These are phyloP conservation scores for Curvularia spicifera DNA, from an alignment of 2,329 filamentous ascomycete genomes.

Conservation along the genomic window DNA sequence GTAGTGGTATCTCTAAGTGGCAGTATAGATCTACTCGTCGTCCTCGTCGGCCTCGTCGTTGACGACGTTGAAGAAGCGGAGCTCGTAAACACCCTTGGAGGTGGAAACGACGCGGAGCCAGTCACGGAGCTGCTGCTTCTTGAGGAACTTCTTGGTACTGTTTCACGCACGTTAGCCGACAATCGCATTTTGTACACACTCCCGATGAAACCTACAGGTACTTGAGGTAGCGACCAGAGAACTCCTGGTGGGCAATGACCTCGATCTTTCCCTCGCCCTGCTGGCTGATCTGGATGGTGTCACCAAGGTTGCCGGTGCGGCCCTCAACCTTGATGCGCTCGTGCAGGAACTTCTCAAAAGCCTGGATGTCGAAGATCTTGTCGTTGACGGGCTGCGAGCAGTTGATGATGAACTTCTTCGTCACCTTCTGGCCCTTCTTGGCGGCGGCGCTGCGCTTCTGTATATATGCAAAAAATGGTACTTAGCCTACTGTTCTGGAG, in stretches of 20 bases:
- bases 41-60: conserved; percentile 98
- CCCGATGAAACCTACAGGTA: conserved; percentile 77
- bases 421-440: conserved; percentile 71
- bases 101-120: conserved; percentile 99
- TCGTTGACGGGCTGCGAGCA: conserved; percentile 96
- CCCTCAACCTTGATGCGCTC: conserved; percentile 99
- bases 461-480: conserved; percentile 48
- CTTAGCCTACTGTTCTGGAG: conserved; percentile 93
- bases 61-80: conserved; percentile 99
- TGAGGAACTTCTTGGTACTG: conserved; percentile 99
- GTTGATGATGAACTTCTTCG: conserved; percentile 99
- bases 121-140: conserved; percentile 99
- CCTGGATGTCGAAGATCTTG: conserved; percentile 99
- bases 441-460: conserved; percentile 61
- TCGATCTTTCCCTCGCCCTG: conserved; percentile 96
- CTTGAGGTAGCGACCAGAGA: conserved; percentile 99
- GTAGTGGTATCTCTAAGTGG: conserved; percentile 21
- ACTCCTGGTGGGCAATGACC: conserved; percentile 95
- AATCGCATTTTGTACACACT: neutral
- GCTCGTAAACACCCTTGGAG: conserved; percentile 97
- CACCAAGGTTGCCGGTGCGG: conserved; percentile 97
- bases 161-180: conserved; percentile 18
- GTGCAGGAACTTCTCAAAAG: conserved; percentile 99
- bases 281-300: conserved; percentile 88
- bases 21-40: conserved; percentile 77